Percentiles rank a stretch among this genome's conserved stretches.
Conservation (phyloP, 345 rosid genomes). For the Hirschfeldia incana region DNA sequence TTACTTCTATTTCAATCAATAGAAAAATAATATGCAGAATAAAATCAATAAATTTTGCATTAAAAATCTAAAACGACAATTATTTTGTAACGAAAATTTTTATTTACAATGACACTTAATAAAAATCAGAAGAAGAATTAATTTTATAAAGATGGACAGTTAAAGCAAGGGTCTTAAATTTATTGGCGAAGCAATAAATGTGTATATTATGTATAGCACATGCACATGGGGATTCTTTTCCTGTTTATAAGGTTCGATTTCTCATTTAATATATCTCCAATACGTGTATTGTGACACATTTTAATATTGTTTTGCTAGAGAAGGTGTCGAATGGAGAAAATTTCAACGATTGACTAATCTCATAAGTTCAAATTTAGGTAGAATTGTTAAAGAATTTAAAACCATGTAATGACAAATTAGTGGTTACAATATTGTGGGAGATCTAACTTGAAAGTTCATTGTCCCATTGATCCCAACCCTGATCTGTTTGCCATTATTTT, state of each 20-base stretch:
- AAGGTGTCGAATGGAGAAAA: constrained; percentile 17
- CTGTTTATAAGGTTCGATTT: constrained; percentile 28
- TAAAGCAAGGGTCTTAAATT: constrained; percentile 33
- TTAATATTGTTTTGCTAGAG: constrained; percentile 28
- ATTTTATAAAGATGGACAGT: constrained; percentile 14
- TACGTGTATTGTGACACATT: constrained; percentile 13
- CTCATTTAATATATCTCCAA: constrained; percentile 1
- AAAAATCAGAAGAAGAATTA: too few relatives aligned
- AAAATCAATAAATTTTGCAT: too few relatives aligned
- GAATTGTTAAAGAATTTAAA: background rate
- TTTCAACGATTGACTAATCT: constrained; percentile 22
- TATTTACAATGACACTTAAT: too few relatives aligned
- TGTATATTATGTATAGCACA: constrained; percentile 33
- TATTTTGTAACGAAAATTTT: too few relatives aligned
- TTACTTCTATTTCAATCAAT: too few relatives aligned
- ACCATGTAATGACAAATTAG: constrained; percentile 30
- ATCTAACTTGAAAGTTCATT: constrained; percentile 8
- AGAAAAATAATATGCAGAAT: too few relatives aligned
- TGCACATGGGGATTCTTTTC: constrained; percentile 35
- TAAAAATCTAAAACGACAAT: too few relatives aligned
- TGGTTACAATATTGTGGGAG: constrained; percentile 31
- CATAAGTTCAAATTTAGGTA: constrained; percentile 22
- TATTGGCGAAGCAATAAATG: constrained; percentile 32
- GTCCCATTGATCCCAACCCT: constrained; percentile 15
- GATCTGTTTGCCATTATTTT: background rate